Conservation (phyloP, 2,329 filamentous ascomycete species). For the Colletotrichum tropicicola region DNA sequence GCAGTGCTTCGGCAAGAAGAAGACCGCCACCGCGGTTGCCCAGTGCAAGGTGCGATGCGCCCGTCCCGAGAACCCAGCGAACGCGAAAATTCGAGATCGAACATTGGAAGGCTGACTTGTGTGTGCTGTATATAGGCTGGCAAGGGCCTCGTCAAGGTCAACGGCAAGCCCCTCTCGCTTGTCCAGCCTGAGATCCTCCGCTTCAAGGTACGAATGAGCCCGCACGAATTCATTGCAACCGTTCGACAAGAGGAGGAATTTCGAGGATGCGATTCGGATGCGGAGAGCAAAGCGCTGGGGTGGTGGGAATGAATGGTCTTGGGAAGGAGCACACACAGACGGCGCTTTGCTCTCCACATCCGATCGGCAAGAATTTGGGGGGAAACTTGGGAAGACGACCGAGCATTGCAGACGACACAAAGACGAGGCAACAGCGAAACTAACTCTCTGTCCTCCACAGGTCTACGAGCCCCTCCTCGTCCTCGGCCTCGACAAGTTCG, state of each 20-base stretch:
- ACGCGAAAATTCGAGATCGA: conserved; percentile 11
- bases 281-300: conserved; percentile 3
- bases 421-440: background rate
- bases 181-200: conserved; percentile 96
- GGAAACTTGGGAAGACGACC: background rate
- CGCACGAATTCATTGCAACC: conserved; percentile 3
- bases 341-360: background rate
- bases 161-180: conserved; percentile 93
- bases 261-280: background rate
- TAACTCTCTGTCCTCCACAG: conserved; percentile 46
- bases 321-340: background rate
- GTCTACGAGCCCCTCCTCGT: conserved; percentile 99
- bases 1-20: conserved; percentile 99
- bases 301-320: background rate
- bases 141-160: conserved; percentile 93
- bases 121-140: conserved; percentile 44
- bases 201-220: conserved; percentile 80
- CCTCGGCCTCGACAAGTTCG: conserved; percentile 97
- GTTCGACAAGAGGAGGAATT: conserved; percentile 20
- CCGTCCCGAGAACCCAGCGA: background rate
- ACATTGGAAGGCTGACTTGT: conserved; percentile 40
- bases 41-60: conserved; percentile 63
- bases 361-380: background rate
- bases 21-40: conserved; percentile 88
- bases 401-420: background rate